Conservation (phyloP, 208 protist genomes). For the Jaenimonas drosophilae region DNA sequence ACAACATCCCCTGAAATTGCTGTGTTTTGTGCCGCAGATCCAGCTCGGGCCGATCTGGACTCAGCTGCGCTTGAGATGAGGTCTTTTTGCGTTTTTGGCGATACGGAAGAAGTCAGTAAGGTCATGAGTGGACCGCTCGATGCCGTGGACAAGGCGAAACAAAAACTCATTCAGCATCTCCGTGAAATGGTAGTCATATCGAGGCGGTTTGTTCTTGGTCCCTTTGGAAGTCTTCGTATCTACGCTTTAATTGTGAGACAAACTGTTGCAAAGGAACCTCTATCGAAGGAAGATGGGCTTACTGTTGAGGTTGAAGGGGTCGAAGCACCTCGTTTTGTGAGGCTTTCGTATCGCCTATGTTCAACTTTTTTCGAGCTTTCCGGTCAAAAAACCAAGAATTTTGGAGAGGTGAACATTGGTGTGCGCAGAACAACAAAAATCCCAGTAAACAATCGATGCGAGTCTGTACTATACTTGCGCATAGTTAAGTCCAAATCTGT, state of each 20-base stretch:
- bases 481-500: constrained; percentile 75
- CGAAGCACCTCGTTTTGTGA: constrained; percentile 72
- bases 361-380: constrained; percentile 51
- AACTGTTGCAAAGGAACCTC: constrained; percentile 19
- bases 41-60: constrained; percentile 13
- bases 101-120: constrained; percentile 11
- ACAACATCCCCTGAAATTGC: constrained; percentile 57
- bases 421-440: constrained; percentile 74
- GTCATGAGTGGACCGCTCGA: constrained; percentile 7
- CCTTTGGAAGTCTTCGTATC: constrained; percentile 19
- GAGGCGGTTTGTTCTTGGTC: constrained; percentile 28
- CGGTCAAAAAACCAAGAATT: constrained; percentile 83
- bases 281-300: constrained; percentile 81
- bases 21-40: constrained; percentile 33
- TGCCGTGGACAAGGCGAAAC: constrained; percentile 21
- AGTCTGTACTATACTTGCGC: constrained; percentile 54
- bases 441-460: constrained; percentile 67
- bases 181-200: constrained; percentile 17
- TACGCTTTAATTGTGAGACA: constrained; percentile 61
- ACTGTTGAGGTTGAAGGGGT: constrained; percentile 52
- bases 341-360: constrained; percentile 72
- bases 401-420: constrained; percentile 84
- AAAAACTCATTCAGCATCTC: constrained; percentile 27
- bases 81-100: constrained; percentile 28
- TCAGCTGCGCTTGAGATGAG: constrained; percentile 28